phyloP scores from a whole-genome alignment of 2,329 filamentous ascomycete species.

The Aspergillus persii region DNA sequence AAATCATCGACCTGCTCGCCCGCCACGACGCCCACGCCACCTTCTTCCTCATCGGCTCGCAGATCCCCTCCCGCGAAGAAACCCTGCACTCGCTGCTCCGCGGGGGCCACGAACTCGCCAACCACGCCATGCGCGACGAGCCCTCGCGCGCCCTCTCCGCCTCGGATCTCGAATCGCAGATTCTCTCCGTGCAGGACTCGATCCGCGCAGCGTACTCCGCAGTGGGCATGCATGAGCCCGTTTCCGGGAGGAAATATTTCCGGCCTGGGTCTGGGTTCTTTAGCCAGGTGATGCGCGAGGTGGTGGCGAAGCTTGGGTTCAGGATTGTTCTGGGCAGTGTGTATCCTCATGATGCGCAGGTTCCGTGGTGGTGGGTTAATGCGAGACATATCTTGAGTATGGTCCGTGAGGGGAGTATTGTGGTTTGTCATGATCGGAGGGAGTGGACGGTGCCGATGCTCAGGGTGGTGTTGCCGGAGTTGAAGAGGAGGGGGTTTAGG shows the following conservation, averaged over 20 bases:
- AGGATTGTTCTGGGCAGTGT: constrained; percentile 76
- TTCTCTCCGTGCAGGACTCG: constrained; percentile 61
- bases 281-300: constrained; percentile 63
- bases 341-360: constrained; percentile 90
- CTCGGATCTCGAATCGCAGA: constrained; percentile 60
- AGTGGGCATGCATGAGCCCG: constrained; percentile 34
- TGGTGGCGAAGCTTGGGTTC: constrained; percentile 63
- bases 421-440: constrained; percentile 82
- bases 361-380: constrained; percentile 67
- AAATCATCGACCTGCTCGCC: constrained; percentile 68
- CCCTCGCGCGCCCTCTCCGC: constrained; percentile 63
- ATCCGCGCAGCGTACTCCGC: constrained; percentile 57
- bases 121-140: constrained; percentile 89
- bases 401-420: constrained; percentile 71
- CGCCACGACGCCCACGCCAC: constrained; percentile 70
- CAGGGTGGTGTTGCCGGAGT: constrained; percentile 66
- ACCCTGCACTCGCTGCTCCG: constrained; percentile 59
- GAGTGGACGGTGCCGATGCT: constrained; percentile 83
- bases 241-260: constrained; percentile 64
- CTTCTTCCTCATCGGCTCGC: constrained; percentile 83
- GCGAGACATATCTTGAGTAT: constrained; percentile 77
- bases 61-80: constrained; percentile 60
- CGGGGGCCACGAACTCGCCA: constrained; percentile 70
- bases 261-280: constrained; percentile 85
- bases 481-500: constrained; percentile 66